Evolutionary conservation across 352 stramenopile genomes (phyloP), one percentile per base, ranked within the genome.

Genomic region (Pythium volutum): DNA sequence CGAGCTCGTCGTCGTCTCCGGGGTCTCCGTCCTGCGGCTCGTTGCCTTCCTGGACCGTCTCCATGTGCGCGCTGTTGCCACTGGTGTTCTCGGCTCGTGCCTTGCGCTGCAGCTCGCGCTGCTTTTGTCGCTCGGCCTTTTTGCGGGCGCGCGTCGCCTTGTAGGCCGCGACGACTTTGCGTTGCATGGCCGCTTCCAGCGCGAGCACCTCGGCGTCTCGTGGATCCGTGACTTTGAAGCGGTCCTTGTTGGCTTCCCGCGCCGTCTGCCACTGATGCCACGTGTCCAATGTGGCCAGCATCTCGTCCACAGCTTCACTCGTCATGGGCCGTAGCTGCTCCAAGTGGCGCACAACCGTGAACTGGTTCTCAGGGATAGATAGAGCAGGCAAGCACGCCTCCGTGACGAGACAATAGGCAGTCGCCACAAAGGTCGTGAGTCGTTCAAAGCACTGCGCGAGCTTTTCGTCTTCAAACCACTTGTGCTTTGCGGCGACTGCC

Each of bases 81-180:
- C 55, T 15, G 33, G 39, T 5, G 25, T 67, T 46, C 16, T 71
- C 53, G 9, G 39, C 33, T 11, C 60, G 54, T 9, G 45, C 11
- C 38, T 81, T 78, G 34, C 61, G 66, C 48, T 77, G 68, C 42
- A 69, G 54, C 55, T 91, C 82, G 14, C 74, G 67, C 4, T 72
- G 75, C 27, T 84, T 84, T 29, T 83, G 78, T 7, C 70, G 73
- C 60, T 87, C 82, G 34, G 84, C 65, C 39, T 83, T 88, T 58
- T 86, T 87, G 18, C 72, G 67, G 33, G 75, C 76, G 0, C 82
- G 76, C 10, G 79, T 71, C 9, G 81, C 76, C 43, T 91, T 91
- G 67, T 77, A 87, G 26, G 80, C 79, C 10, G 71, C 77, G 41
- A 89, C 11, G 1, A 93, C 76, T 58, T 89, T 87, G 63, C 82